Evolutionary conservation across 225 moss, liverwort and hornwort genomes (phyloP), one percentile per base, ranked within the genome.

Genomic region (Physcomitrium patens): DNA sequence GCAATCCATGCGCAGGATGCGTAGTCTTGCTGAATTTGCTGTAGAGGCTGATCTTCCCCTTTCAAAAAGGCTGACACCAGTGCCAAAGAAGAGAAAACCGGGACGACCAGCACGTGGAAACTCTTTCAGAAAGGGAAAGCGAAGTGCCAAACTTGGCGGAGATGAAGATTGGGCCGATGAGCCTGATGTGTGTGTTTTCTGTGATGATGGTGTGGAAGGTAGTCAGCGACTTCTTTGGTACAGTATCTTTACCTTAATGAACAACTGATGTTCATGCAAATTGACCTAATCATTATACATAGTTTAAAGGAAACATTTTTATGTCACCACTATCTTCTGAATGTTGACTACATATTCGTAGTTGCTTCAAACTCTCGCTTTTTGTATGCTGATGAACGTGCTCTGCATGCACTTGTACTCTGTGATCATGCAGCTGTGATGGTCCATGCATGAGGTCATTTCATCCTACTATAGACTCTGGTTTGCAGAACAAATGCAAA

Each of bases 381-480:
- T 37, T 37, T 37, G 7, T 37, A 37, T 7, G 31, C 31, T 37
- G 31, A 37, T 7, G 5, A 37, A 37, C 31, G 31, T 37, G 31
- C 31, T 37, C 22, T 54, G 11, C 26, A 26, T 56, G 31, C 31
- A 37, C 57, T 63, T 56, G 50, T 27, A 57, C 43, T 76, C 68
- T 10, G 31, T 72, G 8, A 37, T 76, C 31, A 31, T 74, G 80
- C 85, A 88, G 88, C 71, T 88, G 88, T 75, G 88, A 88, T 68
- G 88, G 88, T 70, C 45, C 26, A 70, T 88, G 88, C 73, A 88
- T 88, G 88, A 85, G 88, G 26, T 81, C 85, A 2, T 88, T 88
- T 72, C 88, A 88, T 77, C 88, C 88, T 19, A 88, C 88, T 44
- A 71, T 83, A 76, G 83, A 83, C 12, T 88, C 88, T 63, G 88